Conservation (phyloP, 2,329 filamentous ascomycete genomes). For the Ploettnerulaceae sp. region DNA sequence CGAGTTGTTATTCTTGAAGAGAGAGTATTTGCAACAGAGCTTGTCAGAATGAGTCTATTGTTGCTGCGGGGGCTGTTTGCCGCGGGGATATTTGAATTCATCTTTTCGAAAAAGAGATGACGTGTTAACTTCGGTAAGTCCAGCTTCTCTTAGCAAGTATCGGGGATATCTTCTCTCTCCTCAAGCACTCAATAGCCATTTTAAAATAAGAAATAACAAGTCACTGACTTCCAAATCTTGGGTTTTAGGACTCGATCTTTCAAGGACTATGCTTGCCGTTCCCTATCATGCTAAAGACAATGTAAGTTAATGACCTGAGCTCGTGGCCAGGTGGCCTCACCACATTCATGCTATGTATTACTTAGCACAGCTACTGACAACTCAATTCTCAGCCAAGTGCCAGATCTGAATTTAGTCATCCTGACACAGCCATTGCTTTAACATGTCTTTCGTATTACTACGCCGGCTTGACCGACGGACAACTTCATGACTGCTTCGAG, state of each 20-base stretch:
- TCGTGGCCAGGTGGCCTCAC: too few relatives aligned
- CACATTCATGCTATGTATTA: too few relatives aligned
- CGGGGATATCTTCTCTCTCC: not conserved
- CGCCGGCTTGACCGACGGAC: constrained; percentile 45
- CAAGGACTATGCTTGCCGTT: constrained; percentile 49
- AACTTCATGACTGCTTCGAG: constrained; percentile 44
- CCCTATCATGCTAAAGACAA: constrained; percentile 56
- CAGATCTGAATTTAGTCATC: constrained; percentile 58
- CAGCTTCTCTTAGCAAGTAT: not conserved
- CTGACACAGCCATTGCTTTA: constrained; percentile 51
- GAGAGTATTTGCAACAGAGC: constrained; percentile 14
- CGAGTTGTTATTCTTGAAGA: constrained; percentile 8
- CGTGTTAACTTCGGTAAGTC: constrained; percentile 55
- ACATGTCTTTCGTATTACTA: constrained; percentile 55
- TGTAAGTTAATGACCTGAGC: too few relatives aligned
- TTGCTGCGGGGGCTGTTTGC: constrained; percentile 53
- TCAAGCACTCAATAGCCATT: too few relatives aligned
- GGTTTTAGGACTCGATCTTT: constrained; percentile 45
- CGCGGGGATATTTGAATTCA: constrained; percentile 48
- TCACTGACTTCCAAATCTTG: too few relatives aligned
- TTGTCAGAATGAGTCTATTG: constrained; percentile 38
- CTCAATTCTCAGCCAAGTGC: too few relatives aligned
- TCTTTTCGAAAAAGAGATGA: constrained; percentile 55
- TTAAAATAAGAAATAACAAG: too few relatives aligned
- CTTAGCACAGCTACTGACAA: too few relatives aligned